Conservation (phyloP, 2,329 filamentous ascomycete genomes). For the Nannizzia gypsea region DNA sequence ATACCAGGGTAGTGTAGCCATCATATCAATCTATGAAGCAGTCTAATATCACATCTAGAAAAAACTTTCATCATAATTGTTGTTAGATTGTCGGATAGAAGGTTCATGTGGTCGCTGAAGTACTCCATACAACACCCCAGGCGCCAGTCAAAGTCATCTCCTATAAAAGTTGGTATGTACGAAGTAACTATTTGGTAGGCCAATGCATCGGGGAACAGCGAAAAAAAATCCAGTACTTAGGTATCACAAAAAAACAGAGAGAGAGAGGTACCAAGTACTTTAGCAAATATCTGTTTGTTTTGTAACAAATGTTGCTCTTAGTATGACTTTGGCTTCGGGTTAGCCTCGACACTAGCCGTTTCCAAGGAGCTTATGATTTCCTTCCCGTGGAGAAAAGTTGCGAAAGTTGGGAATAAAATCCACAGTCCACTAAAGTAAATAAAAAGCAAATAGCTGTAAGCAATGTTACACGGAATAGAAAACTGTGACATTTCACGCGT, state of each 20-base stretch:
- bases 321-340: slow-evolving; percentile 6
- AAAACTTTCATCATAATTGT: not conserved
- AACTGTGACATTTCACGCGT: not conserved
- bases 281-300: not conserved
- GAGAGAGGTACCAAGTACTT: not conserved
- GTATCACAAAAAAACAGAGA: not conserved
- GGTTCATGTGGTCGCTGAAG: not conserved
- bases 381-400: slow-evolving; percentile 46
- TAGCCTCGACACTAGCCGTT: slow-evolving; percentile 13
- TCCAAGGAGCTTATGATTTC: slow-evolving; percentile 52
- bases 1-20: not conserved
- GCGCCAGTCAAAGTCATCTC: not conserved
- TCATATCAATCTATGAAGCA: not conserved
- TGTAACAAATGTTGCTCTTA: not conserved
- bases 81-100: not conserved
- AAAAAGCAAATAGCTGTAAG: slow-evolving; percentile 3
- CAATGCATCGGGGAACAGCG: not conserved
- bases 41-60: not conserved
- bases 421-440: slow-evolving; percentile 44
- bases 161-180: not conserved
- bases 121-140: not conserved
- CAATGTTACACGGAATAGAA: not conserved
- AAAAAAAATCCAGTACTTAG: not conserved
- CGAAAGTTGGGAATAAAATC: slow-evolving; percentile 52
- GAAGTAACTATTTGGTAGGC: not conserved